A percentile compares a stretch with the other conserved stretches of the same genome.
Conservation (phyloP, 352 stramenopile genomes). For the Pythium sp. region DNA sequence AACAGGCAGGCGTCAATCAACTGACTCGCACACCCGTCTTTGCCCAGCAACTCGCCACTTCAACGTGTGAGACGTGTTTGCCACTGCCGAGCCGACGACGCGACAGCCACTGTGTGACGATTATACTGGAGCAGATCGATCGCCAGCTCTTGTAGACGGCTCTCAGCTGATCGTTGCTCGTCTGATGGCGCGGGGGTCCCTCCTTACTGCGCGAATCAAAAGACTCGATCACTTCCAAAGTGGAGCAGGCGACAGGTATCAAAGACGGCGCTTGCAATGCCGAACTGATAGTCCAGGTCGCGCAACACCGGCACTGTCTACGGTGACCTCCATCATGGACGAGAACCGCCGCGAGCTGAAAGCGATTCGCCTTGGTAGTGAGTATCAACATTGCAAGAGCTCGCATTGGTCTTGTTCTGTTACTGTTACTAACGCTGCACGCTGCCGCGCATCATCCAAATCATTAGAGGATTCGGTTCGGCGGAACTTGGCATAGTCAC, state of each 20-base stretch:
- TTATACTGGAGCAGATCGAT: background rate
- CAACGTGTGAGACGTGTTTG: background rate
- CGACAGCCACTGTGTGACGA: background rate
- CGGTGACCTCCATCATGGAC: background rate
- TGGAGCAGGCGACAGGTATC: background rate
- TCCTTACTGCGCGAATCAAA: too few relatives aligned
- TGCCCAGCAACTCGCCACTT: background rate
- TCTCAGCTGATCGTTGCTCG: background rate
- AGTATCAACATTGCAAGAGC: background rate
- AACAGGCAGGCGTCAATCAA: background rate
- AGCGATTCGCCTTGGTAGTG: background rate
- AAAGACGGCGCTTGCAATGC: background rate
- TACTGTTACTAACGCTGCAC: background rate
- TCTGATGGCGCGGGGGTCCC: background rate
- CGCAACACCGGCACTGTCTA: background rate
- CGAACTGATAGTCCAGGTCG: background rate
- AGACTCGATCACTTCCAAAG: background rate
- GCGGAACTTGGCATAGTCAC: background rate
- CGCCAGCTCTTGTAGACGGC: too few relatives aligned
- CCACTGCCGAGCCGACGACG: background rate
- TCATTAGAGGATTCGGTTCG: background rate
- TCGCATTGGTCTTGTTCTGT: background rate
- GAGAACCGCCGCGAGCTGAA: background rate
- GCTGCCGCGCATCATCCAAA: background rate
- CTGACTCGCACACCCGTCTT: background rate